Evolutionary conservation across 257 asterid species (phyloP).

Genomic region (Leptodermis oblonga): DNA sequence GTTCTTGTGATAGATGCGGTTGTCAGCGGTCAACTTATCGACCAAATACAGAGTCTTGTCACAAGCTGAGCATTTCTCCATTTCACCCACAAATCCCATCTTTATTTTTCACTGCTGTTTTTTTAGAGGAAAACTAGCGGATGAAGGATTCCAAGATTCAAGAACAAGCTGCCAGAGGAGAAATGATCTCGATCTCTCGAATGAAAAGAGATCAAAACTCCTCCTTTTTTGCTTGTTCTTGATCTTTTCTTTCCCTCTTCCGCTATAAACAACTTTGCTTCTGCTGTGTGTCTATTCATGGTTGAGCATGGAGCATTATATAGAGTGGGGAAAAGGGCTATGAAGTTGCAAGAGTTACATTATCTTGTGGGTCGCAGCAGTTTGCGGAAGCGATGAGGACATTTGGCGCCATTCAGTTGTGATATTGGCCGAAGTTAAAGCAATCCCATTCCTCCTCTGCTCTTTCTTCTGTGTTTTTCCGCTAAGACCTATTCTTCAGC

Average conservation of each 20-base stretch:
- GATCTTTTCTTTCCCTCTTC: not conserved
- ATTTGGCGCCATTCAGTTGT: not conserved
- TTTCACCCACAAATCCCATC: constrained; percentile 57
- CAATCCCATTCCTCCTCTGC: too few species aligned
- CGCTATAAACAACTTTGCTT: not conserved
- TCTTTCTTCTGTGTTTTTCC: too few species aligned
- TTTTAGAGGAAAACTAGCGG: not conserved
- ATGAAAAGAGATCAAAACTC: not conserved
- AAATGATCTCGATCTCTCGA: not conserved
- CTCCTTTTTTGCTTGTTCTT: not conserved
- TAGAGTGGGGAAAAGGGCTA: not conserved
- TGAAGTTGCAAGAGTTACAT: not conserved
- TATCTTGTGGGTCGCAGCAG: constrained; percentile 6
- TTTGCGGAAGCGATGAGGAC: constrained; percentile 5
- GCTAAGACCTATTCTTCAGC: too few species aligned
- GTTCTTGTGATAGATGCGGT: constrained; percentile 61
- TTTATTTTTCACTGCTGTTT: not conserved
- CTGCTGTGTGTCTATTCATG: not conserved
- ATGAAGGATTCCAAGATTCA: too few species aligned
- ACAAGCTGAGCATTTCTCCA: constrained; percentile 61
- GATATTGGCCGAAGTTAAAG: constrained; percentile 14
- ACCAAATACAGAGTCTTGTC: constrained; percentile 48
- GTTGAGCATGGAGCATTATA: too few species aligned
- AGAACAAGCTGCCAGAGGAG: constrained; percentile 9
- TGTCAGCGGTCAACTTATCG: too few species aligned